Conservation (phyloP, 176 grass and related monocot genomes). For the Triticum turgidum region DNA sequence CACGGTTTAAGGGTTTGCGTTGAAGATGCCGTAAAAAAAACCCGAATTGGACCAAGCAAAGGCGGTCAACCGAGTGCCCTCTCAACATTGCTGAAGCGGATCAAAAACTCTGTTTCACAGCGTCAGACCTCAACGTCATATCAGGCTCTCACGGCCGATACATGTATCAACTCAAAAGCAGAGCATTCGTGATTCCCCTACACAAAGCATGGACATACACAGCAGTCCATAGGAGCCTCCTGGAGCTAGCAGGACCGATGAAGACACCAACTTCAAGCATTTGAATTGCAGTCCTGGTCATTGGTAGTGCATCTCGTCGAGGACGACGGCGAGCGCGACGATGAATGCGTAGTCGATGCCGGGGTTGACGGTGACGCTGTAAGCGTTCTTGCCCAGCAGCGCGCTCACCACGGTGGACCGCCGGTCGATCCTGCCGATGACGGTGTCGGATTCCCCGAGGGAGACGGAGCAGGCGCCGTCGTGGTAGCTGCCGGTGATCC, state of each 20-base stretch:
- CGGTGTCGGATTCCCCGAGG: slow-evolving; percentile 48
- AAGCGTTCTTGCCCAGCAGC: slow-evolving; percentile 54
- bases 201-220: background rate
- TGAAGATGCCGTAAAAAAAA: too few species aligned
- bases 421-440: slow-evolving; percentile 60
- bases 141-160: too few species aligned
- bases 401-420: slow-evolving; percentile 50
- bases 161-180: background rate
- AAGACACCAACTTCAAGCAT: too few species aligned
- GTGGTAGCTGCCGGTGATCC: slow-evolving; percentile 62
- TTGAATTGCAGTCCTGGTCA: background rate
- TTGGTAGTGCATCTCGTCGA: slow-evolving; percentile 60
- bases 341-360: slow-evolving; percentile 78
- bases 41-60: background rate
- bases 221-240: background rate
- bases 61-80: background rate
- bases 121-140: too few species aligned
- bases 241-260: too few species aligned
- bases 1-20: too few species aligned
- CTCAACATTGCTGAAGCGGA: background rate
- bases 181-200: background rate
- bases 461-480: slow-evolving; percentile 47
- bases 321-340: slow-evolving; percentile 65
- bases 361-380: slow-evolving; percentile 53
- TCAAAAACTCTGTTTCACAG: background rate